Evolutionary conservation across 768 basidiomycete genomes (phyloP).

Genomic region (Amanita polypyramis): DNA sequence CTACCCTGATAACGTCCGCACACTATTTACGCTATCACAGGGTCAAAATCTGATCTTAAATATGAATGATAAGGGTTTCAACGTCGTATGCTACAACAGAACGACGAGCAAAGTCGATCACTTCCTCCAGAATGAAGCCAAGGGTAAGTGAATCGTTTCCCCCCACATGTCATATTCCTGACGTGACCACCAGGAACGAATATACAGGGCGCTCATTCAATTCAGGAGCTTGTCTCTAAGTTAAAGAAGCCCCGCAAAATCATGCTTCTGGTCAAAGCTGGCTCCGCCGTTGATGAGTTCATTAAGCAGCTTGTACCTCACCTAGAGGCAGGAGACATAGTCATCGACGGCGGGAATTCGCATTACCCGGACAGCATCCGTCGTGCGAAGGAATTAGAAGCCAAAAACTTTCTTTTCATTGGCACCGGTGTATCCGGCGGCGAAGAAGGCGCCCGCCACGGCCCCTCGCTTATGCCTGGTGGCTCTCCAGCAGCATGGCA

Average conservation of each 20-base stretch:
- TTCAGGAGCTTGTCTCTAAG: slow-evolving; percentile 84
- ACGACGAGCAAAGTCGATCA: slow-evolving; percentile 92
- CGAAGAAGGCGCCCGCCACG: slow-evolving; percentile 96
- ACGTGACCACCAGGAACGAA: slow-evolving; percentile 64
- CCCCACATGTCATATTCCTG: neutral
- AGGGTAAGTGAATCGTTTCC: slow-evolving; percentile 52
- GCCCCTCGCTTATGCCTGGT: slow-evolving; percentile 99
- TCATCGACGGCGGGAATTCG: slow-evolving; percentile 99
- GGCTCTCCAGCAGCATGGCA: slow-evolving; percentile 93
- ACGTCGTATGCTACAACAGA: slow-evolving; percentile 94
- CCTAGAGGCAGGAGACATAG: slow-evolving; percentile 93
- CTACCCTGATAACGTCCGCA: slow-evolving; percentile 13
- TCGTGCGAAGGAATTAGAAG: slow-evolving; percentile 84
- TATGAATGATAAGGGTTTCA: slow-evolving; percentile 99
- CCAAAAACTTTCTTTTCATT: slow-evolving; percentile 93
- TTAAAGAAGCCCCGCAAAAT: slow-evolving; percentile 96
- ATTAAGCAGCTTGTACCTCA: slow-evolving; percentile 81
- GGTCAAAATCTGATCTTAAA: slow-evolving; percentile 96
- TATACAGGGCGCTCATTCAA: slow-evolving; percentile 87
- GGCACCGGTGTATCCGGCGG: slow-evolving; percentile 99
- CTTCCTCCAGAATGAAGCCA: slow-evolving; percentile 96
- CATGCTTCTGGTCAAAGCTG: slow-evolving; percentile 97
- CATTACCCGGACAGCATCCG: slow-evolving; percentile 98
- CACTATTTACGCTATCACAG: slow-evolving; percentile 27
- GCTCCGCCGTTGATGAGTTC: slow-evolving; percentile 91